Conservation (phyloP, 805 yeast genomes). For the Schwanniomyces occidentalis region DNA sequence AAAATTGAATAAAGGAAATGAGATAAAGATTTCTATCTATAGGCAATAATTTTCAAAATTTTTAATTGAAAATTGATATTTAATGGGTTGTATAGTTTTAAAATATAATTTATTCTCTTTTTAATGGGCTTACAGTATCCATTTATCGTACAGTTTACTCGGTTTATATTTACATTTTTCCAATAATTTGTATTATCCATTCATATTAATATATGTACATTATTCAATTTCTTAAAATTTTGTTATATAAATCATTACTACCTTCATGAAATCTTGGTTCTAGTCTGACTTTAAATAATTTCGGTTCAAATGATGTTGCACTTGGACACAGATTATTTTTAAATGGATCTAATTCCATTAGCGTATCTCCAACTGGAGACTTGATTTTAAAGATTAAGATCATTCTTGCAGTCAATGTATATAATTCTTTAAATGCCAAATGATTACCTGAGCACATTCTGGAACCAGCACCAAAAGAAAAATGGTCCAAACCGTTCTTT, state of each 20-base stretch:
- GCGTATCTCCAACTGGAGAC: constrained; percentile 30
- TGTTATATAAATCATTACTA: constrained; percentile 20
- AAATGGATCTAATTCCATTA: constrained; percentile 54
- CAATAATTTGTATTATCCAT: too few relatives aligned
- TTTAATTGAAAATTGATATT: too few relatives aligned
- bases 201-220: neutral
- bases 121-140: too few relatives aligned
- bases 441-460: constrained; percentile 72
- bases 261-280: constrained; percentile 20
- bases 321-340: constrained; percentile 14
- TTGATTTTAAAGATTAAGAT: constrained; percentile 51
- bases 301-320: constrained; percentile 8
- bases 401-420: constrained; percentile 54
- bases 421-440: constrained; percentile 66
- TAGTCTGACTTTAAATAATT: constrained; percentile 8
- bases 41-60: too few relatives aligned
- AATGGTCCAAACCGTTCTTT: constrained; percentile 31
- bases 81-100: too few relatives aligned
- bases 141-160: too few relatives aligned
- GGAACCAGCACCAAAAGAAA: constrained; percentile 69
- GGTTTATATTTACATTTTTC: too few relatives aligned
- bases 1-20: neutral
- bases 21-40: too few relatives aligned
- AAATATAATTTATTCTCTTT: too few relatives aligned
- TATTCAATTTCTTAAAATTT: constrained; percentile 7